A percentile compares a stretch with the other conserved stretches of the same genome.
These are phyloP conservation scores for Carpinus viminea DNA, from an alignment of 306 rosid genomes.

Conservation along the genomic window DNA sequence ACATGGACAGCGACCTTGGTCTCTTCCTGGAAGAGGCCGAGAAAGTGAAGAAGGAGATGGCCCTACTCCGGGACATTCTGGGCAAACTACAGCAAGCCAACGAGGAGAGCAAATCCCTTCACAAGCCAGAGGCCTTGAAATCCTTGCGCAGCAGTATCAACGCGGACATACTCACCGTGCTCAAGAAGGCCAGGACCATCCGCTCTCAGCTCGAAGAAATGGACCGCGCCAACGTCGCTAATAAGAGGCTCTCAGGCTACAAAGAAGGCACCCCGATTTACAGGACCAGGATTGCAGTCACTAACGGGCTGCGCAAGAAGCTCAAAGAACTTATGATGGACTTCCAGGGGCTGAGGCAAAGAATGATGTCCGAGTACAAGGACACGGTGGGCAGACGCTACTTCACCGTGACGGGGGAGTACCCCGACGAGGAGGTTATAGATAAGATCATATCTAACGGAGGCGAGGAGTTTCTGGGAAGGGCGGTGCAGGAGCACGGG, in stretches of 20 bases:
- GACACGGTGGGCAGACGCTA: slow-evolving; percentile 80
- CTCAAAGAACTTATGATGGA: slow-evolving; percentile 89
- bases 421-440: slow-evolving; percentile 71
- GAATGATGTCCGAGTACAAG: slow-evolving; percentile 77
- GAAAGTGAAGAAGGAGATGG: slow-evolving; percentile 71
- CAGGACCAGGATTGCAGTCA: slow-evolving; percentile 71
- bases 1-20: slow-evolving; percentile 57
- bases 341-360: slow-evolving; percentile 72
- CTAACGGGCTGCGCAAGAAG: slow-evolving; percentile 71
- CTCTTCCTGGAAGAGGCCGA: slow-evolving; percentile 76
- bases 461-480: slow-evolving; percentile 56
- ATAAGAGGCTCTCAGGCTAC: slow-evolving; percentile 55
- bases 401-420: slow-evolving; percentile 76
- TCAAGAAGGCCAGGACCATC: slow-evolving; percentile 58
- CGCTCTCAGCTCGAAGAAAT: slow-evolving; percentile 65
- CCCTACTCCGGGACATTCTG: slow-evolving; percentile 44
- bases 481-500: slow-evolving; percentile 70
- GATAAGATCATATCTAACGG: slow-evolving; percentile 78
- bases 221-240: slow-evolving; percentile 73
- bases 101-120: slow-evolving; percentile 69
- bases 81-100: slow-evolving; percentile 56
- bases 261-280: slow-evolving; percentile 67
- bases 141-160: slow-evolving; percentile 53
- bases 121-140: slow-evolving; percentile 65
- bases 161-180: slow-evolving; percentile 47